Evolutionary conservation across 352 stramenopile species (phyloP).

Genomic region (Peronospora tabacina): DNA sequence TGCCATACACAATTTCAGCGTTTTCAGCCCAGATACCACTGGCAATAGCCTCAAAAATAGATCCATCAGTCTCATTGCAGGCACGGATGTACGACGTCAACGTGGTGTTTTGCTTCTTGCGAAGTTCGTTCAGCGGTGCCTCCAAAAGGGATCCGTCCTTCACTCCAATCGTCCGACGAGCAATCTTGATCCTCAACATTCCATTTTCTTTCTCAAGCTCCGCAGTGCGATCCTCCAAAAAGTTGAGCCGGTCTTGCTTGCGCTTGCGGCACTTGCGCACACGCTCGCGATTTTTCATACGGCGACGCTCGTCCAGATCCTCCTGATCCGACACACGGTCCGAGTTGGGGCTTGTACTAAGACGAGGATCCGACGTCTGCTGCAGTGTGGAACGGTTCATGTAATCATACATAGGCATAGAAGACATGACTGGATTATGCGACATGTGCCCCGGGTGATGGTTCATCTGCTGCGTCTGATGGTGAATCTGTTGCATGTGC

Average conservation of each 20-base stretch:
- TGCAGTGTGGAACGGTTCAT: conserved; percentile 60
- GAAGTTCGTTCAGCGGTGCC: conserved; percentile 59
- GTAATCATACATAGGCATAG: conserved; percentile 82
- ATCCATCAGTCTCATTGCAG: conserved; percentile 53
- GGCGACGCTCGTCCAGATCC: conserved; percentile 74
- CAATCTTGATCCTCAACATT: conserved; percentile 66
- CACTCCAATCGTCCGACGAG: conserved; percentile 34
- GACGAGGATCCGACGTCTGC: conserved; percentile 33
- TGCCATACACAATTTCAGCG: conserved; percentile 66
- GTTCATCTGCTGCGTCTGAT: conserved; percentile 43
- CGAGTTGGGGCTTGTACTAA: conserved; percentile 57
- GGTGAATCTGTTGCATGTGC: conserved; percentile 45
- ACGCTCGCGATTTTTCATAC: conserved; percentile 86
- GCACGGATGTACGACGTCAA: conserved; percentile 60
- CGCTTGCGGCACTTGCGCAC: conserved; percentile 86
- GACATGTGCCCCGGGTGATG: conserved; percentile 37
- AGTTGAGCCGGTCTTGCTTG: conserved; percentile 85
- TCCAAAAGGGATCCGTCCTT: conserved; percentile 47
- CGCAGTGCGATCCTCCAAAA: conserved; percentile 73
- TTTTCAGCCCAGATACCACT: conserved; percentile 51
- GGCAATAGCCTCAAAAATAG: conserved; percentile 48
- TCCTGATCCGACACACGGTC: conserved; percentile 64
- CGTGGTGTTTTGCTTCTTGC: conserved; percentile 76
- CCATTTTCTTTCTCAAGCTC: conserved; percentile 83
- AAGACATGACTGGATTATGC: conserved; percentile 35